Base-by-base conservation (phyloP, 441 rosid genomes). In the Croton setiger region DNA sequence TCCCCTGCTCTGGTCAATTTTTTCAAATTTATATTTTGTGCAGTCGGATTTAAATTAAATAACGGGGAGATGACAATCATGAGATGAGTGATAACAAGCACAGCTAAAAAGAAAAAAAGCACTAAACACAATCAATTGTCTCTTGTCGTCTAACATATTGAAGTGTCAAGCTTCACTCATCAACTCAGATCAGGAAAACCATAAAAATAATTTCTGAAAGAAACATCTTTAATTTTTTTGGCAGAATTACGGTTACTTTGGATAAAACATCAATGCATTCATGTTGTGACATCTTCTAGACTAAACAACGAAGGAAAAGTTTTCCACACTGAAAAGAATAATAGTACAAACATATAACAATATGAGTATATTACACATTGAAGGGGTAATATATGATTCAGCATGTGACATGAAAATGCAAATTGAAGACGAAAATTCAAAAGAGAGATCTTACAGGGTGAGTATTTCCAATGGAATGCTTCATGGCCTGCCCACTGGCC, bases 401-500 rank as follows among this genome's bases (percentile, higher is more conserved):
- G 21, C 8, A 62, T 0, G 36, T 1, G 52, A 39, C 20, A 64
- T 23, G 17, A 59, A 72, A 57, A 27, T 37, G 44, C 47, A 18
- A 20, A 43, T 33, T 49, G 7, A 35, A 36, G 49, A 35, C 49
- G 18, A 31, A 64, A 61, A 15, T 33, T 41, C 15, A 37, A 55
- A 31, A 27, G 44, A 53, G 17, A 69, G 55, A 66, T 60, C 87
- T 88, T 87, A 94, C 99, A 1, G 99, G 99, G 53, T 87, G 87
- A 59, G 84, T 41, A 59, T 73, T 90, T 78, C 96, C 99, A 18
- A 70, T 65, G 31, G 96, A 86, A 75, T 94, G 99, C 80, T 91
- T 91, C 59, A 94, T 61, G 63, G 96, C 97, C 81, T 86, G 84
- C 57, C 96, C 92, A 60, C 89, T 88, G 60, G 87, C 89, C 75